Conservation (phyloP, 228 moss, liverwort and hornwort species). For the Sphagnum fallax region DNA sequence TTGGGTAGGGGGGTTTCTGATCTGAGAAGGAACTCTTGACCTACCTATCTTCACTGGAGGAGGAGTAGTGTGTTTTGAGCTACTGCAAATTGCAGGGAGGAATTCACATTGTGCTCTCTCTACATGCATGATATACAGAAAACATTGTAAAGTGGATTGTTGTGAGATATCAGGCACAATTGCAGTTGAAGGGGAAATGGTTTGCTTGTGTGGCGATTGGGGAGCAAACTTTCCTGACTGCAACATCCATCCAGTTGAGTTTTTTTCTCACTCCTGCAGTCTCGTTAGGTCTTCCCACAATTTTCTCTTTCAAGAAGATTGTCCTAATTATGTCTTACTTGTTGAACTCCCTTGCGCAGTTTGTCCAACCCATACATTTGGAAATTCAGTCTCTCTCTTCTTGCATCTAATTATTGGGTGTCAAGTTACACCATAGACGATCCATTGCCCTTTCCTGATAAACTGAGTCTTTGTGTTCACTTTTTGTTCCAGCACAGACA, state of each 20-base stretch:
- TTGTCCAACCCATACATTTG: not conserved
- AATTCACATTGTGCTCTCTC: not conserved
- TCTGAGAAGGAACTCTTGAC: not conserved
- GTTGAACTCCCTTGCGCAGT: not conserved
- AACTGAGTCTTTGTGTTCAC: conserved; percentile 3
- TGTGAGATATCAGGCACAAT: conserved; percentile 54
- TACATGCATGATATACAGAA: not conserved
- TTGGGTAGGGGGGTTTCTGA: not conserved
- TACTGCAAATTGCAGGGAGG: not conserved
- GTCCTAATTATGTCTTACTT: not conserved
- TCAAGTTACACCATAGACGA: no score
- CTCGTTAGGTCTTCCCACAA: not conserved
- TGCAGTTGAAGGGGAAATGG: conserved; percentile 81
- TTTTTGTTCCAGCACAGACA: conserved; percentile 64
- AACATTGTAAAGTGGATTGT: not conserved
- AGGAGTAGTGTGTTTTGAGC: not conserved
- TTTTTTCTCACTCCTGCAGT: not conserved
- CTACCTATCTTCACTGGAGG: not conserved
- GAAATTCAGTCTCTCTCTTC: not conserved
- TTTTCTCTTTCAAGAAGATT: not conserved
- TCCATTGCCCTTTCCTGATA: no score
- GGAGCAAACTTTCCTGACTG: conserved; percentile 89
- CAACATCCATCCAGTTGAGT: conserved; percentile 65
- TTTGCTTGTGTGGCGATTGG: conserved; percentile 90
- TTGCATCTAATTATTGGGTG: not conserved